Evolutionary conservation across 1,139 yeast species (phyloP).

Genomic region (Pneumocystis murina): DNA sequence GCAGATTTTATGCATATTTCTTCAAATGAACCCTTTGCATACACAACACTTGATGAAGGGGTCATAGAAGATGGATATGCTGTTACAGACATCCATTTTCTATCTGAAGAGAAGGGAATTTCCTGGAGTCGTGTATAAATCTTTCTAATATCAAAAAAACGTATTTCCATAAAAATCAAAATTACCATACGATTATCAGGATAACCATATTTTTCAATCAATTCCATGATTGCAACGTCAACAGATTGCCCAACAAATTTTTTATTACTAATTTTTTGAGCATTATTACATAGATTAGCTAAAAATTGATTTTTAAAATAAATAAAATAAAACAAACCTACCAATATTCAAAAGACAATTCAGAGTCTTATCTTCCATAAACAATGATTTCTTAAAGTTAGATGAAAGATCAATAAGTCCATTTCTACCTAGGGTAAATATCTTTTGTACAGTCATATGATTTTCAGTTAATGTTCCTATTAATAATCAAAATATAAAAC

Average conservation of each 20-base stretch:
- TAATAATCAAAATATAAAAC: not conserved
- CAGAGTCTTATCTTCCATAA: conserved; percentile 1
- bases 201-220: conserved; percentile 52
- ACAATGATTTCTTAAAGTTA: not conserved
- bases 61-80: conserved; percentile 40
- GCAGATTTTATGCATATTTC: conserved; percentile 49
- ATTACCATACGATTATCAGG: conserved; percentile 41
- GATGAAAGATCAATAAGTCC: not conserved
- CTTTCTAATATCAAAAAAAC: conserved; percentile 23
- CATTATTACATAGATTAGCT: conserved; percentile 72
- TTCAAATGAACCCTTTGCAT: conserved; percentile 83
- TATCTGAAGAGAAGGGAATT: conserved; percentile 65
- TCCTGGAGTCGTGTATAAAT: conserved; percentile 41
- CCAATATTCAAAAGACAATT: conserved; percentile 5
- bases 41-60: conserved; percentile 39
- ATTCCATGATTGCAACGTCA: conserved; percentile 76
- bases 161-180: conserved; percentile 13
- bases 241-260: conserved; percentile 81
- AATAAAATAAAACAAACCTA: not conserved
- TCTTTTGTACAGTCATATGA: conserved; percentile 78
- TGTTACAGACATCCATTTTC: conserved; percentile 82
- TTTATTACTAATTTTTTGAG: conserved; percentile 33
- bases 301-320: conserved; percentile 30
- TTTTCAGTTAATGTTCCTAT: conserved; percentile 80
- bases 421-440: conserved; percentile 52